phyloP scores from a whole-genome alignment of 495 filamentous ascomycete genomes.

The Letharia columbiana region DNA sequence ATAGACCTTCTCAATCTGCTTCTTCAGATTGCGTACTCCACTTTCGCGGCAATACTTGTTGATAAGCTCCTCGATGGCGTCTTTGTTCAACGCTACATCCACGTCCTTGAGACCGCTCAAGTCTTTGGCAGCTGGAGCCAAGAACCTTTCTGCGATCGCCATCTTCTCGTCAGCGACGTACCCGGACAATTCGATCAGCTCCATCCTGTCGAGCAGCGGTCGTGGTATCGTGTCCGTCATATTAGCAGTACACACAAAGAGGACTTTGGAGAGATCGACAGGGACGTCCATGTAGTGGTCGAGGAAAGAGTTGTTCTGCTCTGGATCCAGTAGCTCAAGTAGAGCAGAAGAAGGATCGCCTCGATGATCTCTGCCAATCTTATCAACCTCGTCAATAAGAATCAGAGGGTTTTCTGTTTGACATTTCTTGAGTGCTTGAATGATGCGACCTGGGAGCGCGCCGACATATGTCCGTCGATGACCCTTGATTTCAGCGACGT shows the following conservation, averaged over 20 bases:
- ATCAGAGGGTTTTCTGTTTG: conserved; percentile 97
- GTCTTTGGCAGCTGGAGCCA: conserved; percentile 85
- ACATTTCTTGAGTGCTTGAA: conserved; percentile 97
- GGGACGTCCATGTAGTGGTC: conserved; percentile 99
- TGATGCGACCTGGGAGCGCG: conserved; percentile 90
- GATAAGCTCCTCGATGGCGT: conserved; percentile 91
- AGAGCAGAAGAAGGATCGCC: conserved; percentile 94
- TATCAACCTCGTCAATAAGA: conserved; percentile 96
- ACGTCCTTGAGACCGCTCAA: conserved; percentile 84
- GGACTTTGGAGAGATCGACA: conserved; percentile 92
- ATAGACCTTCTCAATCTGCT: conserved; percentile 99
- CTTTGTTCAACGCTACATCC: conserved; percentile 71
- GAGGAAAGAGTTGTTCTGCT: conserved; percentile 95
- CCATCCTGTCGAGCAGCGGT: conserved; percentile 94
- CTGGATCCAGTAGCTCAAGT: conserved; percentile 89
- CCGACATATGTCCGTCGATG: conserved; percentile 96
- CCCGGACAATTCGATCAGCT: conserved; percentile 91
- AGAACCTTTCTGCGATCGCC: conserved; percentile 90
- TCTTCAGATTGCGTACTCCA: conserved; percentile 95
- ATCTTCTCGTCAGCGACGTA: conserved; percentile 99
- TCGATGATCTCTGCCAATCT: conserved; percentile 91
- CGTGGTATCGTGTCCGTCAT: conserved; percentile 98
- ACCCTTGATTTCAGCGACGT: conserved; percentile 99
- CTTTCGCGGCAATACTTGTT: conserved; percentile 97
- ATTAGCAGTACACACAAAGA: conserved; percentile 99